Evolutionary conservation across 768 basidiomycete species (phyloP), one percentile per base, ranked within the genome.

Genomic region (Sarcodon aspratus): DNA sequence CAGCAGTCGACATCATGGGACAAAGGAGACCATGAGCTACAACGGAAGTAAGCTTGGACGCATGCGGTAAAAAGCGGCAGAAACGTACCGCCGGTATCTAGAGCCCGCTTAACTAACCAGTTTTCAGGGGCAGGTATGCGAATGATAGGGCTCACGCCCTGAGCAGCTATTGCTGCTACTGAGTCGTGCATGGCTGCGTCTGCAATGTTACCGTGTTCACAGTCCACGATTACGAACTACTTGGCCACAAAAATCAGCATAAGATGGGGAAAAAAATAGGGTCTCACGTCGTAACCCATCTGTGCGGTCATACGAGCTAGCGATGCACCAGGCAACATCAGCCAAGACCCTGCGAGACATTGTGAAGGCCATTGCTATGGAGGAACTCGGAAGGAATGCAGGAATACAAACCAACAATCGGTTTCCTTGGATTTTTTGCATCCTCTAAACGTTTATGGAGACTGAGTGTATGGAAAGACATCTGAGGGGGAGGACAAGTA

Each of bases 51-150:
- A 42, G 15, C 40, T 42, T 13, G 2, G 27, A 9, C 40, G 7
- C 11, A n/a, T 1, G 5, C 6, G 27, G 5, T 27, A 2, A 9
- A 8, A 9, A 13, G 9, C 17, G 13, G 13, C 7, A 13, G 15
- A 9, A 9, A 42, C 40, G 15, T 27, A 42, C 40, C 40, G 27
- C 40, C 40, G 40, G 40, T 42, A 42, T 42, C 40, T 9, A 42
- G 40, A 13, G 40, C 27, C 15, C 40, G 40, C 27, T 42, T 42
- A 13, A 42, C 40, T 9, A 42, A 17, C 40, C 40, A 42, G 13
- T 42, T 42, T 27, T 42, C 40, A 1, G 40, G 40, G 40, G 40
- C 40, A 13, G 40, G 40, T 15, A 62, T 61, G 15, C 47, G 48
- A n/a, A 32, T 42, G 18, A 51, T 48, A 27, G 45, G 33, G 15